Conservation (phyloP, 225 moss, liverwort and hornwort genomes). For the Polytrichum formosum region DNA sequence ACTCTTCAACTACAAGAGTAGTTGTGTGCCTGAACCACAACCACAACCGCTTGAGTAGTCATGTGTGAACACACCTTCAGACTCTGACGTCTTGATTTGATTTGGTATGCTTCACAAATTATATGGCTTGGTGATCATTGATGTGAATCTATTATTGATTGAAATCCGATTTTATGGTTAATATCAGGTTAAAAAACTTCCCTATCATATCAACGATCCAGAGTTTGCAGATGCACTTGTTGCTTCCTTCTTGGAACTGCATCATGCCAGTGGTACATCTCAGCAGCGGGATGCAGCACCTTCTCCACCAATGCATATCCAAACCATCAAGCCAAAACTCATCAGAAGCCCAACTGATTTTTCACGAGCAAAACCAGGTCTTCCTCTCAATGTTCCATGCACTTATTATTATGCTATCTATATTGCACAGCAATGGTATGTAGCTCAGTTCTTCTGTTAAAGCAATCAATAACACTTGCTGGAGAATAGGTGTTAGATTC, state of each 20-base stretch:
- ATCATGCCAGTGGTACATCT: constrained; percentile 41
- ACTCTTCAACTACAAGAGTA: too few relatives aligned
- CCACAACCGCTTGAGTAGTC: too few relatives aligned
- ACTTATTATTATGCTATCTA: too few relatives aligned
- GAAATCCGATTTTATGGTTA: constrained; percentile 8
- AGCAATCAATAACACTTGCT: too few relatives aligned
- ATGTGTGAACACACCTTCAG: not conserved
- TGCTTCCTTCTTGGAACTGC: constrained; percentile 68
- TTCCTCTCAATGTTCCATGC: not conserved
- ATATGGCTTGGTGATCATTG: not conserved
- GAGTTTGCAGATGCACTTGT: constrained; percentile 87
- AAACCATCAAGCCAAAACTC: constrained; percentile 57
- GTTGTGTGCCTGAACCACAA: too few relatives aligned
- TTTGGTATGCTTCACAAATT: not conserved
- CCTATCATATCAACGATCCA: constrained; percentile 81
- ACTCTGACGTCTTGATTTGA: not conserved
- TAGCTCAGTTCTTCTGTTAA: too few relatives aligned
- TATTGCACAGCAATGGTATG: too few relatives aligned
- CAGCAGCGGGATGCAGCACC: constrained; percentile 32
- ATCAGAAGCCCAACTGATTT: constrained; percentile 55
- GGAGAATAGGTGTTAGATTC: too few relatives aligned
- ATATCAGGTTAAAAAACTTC: constrained; percentile 72
- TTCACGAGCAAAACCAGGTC: constrained; percentile 87
- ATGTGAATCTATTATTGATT: not conserved
- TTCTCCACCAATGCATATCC: constrained; percentile 41